A percentile compares a stretch with the other conserved stretches of the same genome.
Evolutionary conservation across 208 protist species (phyloP).

Genomic region (Naegleria gruberi): DNA sequence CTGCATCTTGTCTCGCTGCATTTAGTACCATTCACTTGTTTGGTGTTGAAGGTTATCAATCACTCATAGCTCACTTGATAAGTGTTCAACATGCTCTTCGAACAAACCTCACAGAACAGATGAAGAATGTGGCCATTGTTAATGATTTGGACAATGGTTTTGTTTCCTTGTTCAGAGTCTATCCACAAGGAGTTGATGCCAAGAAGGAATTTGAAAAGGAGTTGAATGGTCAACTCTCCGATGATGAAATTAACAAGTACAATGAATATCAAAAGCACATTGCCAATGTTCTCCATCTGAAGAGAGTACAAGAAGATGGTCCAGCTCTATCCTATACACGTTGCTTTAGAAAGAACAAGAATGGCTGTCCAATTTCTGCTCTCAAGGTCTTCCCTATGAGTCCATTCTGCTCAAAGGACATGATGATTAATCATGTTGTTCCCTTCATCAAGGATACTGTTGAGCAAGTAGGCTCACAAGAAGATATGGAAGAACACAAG

Average conservation of each 20-base stretch:
- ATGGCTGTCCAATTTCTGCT: not conserved
- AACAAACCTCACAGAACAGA: not conserved
- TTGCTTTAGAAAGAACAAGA: not conserved
- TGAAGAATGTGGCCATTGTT: not conserved
- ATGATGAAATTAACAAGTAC: not conserved
- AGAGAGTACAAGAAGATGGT: not conserved
- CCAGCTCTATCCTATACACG: not conserved
- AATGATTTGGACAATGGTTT: not conserved
- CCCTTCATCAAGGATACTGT: not conserved
- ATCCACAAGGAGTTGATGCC: not conserved
- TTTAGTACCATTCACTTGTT: not conserved
- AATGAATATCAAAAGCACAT: not conserved
- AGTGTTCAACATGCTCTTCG: not conserved
- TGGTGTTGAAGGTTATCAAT: not conserved
- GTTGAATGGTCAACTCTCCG: too few relatives aligned
- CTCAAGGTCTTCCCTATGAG: not conserved
- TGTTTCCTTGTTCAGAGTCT: not conserved
- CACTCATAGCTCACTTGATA: not conserved
- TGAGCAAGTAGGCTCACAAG: not conserved
- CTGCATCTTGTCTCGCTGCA: not conserved
- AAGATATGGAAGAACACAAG: not conserved
- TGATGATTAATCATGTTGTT: not conserved
- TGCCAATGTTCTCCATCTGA: not conserved
- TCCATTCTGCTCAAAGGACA: not conserved
- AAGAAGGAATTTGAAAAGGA: not conserved